phyloP scores from a whole-genome alignment of 257 asterid species.

The Jasminum sambac region DNA sequence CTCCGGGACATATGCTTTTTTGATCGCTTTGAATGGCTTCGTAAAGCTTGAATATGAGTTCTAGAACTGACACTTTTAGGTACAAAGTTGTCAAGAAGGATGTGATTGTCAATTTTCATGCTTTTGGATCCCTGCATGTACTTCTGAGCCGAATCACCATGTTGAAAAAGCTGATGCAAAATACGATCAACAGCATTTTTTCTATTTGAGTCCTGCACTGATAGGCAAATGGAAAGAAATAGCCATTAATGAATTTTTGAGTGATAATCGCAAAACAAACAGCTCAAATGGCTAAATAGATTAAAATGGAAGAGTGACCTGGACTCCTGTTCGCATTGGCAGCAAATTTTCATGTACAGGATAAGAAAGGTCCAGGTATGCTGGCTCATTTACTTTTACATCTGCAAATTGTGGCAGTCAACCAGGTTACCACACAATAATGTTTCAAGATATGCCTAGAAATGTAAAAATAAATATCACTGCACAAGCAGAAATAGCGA shows the following conservation, averaged over 20 bases:
- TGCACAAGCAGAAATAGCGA: background rate
- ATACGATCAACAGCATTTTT: slow-evolving; percentile 44
- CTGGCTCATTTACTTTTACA: slow-evolving; percentile 52
- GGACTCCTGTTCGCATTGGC: slow-evolving; percentile 39
- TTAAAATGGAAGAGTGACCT: slow-evolving; percentile 45
- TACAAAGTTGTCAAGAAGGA: slow-evolving; percentile 84
- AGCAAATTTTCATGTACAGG: slow-evolving; percentile 59
- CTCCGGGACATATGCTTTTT: slow-evolving; percentile 74
- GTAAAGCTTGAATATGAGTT: slow-evolving; percentile 35
- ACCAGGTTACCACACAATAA: slow-evolving; percentile 7
- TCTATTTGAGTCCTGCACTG: slow-evolving; percentile 48
- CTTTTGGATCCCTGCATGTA: slow-evolving; percentile 76
- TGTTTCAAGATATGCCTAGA: background rate
- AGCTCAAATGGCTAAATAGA: slow-evolving; percentile 16
- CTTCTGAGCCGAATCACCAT: slow-evolving; percentile 77
- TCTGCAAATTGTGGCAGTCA: slow-evolving; percentile 35
- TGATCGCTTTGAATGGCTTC: slow-evolving; percentile 61
- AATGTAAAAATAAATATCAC: background rate
- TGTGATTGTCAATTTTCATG: slow-evolving; percentile 66
- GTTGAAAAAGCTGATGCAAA: slow-evolving; percentile 75
- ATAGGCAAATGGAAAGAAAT: slow-evolving; percentile 8
- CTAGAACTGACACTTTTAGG: slow-evolving; percentile 39
- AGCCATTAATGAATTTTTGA: slow-evolving; percentile 1
- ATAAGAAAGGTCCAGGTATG: slow-evolving; percentile 65
- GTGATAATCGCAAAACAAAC: slow-evolving; percentile 7